Conservation (phyloP, 2,329 filamentous ascomycete genomes). For the Gremmenia infestans region DNA sequence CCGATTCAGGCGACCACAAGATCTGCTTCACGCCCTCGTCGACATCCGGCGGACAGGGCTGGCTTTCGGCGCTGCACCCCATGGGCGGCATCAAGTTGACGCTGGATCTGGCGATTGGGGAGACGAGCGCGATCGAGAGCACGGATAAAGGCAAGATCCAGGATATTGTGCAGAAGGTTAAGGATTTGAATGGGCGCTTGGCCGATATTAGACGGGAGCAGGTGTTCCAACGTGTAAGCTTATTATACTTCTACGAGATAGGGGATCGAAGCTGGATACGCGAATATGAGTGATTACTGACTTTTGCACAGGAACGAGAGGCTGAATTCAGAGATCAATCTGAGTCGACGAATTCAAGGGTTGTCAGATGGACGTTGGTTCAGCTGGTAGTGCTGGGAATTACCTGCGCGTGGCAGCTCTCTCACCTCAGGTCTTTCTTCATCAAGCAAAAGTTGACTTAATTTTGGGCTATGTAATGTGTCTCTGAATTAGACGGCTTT, state of each 20-base stretch:
- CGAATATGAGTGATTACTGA: constrained; percentile 6
- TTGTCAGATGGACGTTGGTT: constrained; percentile 89
- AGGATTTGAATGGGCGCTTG: constrained; percentile 81
- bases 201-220: constrained; percentile 90
- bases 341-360: constrained; percentile 84
- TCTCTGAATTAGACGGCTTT: not conserved
- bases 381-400: constrained; percentile 78
- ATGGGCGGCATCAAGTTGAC: constrained; percentile 78
- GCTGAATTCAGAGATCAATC: constrained; percentile 98
- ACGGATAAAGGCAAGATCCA: constrained; percentile 89
- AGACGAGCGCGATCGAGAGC: constrained; percentile 89
- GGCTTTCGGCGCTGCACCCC: constrained; percentile 60
- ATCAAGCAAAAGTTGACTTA: constrained; percentile 99
- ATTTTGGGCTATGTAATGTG: not conserved
- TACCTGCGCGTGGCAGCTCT: constrained; percentile 96
- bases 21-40: constrained; percentile 90
- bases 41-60: constrained; percentile 62
- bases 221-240: constrained; percentile 82
- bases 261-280: constrained; percentile 1
- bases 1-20: constrained; percentile 90
- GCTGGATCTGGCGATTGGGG: constrained; percentile 89
- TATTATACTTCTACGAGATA: not conserved
- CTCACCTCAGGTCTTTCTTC: constrained; percentile 93
- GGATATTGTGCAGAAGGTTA: constrained; percentile 82
- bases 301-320: constrained; percentile 71